Conservation (phyloP, 2,329 filamentous ascomycete genomes). For the Nigrograna mackinnonii region DNA sequence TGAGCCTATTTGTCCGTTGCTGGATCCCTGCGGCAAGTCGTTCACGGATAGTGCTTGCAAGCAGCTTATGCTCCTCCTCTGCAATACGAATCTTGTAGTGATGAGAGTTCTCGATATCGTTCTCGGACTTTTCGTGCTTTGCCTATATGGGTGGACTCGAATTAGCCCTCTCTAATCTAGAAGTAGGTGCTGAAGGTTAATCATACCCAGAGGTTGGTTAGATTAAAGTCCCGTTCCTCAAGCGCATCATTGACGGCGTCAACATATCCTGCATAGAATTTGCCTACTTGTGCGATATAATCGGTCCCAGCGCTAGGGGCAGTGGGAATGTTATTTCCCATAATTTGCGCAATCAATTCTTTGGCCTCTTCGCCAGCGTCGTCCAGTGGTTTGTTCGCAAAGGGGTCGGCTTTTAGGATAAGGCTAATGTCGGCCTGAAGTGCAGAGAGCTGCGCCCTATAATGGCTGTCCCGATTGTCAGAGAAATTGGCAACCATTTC, state of each 20-base stretch:
- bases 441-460: constrained; percentile 85
- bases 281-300: constrained; percentile 68
- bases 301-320: constrained; percentile 67
- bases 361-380: constrained; percentile 68
- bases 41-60: constrained; percentile 63
- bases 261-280: constrained; percentile 82
- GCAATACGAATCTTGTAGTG: constrained; percentile 65
- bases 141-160: too few relatives aligned
- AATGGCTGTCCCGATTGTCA: constrained; percentile 79
- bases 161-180: too few relatives aligned
- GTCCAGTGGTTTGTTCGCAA: constrained; percentile 70
- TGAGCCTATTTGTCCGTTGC: constrained; percentile 59
- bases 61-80: constrained; percentile 63
- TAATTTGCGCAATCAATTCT: constrained; percentile 56
- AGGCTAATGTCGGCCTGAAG: constrained; percentile 90
- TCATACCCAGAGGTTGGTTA: constrained; percentile 79
- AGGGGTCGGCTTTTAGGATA: constrained; percentile 83
- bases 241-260: constrained; percentile 85
- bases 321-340: constrained; percentile 43
- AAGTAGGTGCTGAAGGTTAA: too few relatives aligned
- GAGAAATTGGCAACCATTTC: constrained; percentile 78
- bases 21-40: constrained; percentile 62
- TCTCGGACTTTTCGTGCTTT: constrained; percentile 59
- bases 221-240: constrained; percentile 81
- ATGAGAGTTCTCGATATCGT: constrained; percentile 60